Conservation (phyloP, 257 asterid genomes). For the Echites panduratus region DNA sequence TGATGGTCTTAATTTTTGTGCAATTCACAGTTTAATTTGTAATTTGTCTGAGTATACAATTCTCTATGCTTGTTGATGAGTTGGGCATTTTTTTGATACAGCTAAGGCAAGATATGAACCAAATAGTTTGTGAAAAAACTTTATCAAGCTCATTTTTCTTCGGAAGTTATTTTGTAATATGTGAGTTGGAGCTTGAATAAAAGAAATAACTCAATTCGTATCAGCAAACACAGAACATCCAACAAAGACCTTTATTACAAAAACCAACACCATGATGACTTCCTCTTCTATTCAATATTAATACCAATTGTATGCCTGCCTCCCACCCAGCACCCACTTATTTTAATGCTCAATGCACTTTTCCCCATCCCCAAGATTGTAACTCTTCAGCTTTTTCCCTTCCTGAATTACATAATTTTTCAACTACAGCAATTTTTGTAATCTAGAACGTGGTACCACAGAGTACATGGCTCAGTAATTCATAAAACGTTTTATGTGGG, state of each 20-base stretch:
- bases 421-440: no score
- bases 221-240: background rate
- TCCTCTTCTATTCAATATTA: background rate
- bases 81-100: background rate
- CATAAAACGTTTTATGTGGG: background rate
- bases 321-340: background rate
- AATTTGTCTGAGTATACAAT: background rate
- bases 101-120: background rate
- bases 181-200: background rate
- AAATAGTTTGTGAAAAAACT: background rate
- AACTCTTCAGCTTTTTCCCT: no score
- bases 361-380: no score
- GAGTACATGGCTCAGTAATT: background rate
- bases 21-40: background rate
- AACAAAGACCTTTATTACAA: background rate
- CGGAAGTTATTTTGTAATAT: background rate
- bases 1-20: background rate
- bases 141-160: background rate
- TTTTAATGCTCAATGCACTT: background rate
- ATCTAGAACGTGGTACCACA: no score
- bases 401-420: no score
- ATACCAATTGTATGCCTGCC: background rate
- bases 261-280: background rate
- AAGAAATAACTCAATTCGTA: background rate
- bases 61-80: background rate